Evolutionary conservation across 2,329 filamentous ascomycete genomes (phyloP), one percentile per base, ranked within the genome.

Genomic region (Aspergillus pseudonomiae): DNA sequence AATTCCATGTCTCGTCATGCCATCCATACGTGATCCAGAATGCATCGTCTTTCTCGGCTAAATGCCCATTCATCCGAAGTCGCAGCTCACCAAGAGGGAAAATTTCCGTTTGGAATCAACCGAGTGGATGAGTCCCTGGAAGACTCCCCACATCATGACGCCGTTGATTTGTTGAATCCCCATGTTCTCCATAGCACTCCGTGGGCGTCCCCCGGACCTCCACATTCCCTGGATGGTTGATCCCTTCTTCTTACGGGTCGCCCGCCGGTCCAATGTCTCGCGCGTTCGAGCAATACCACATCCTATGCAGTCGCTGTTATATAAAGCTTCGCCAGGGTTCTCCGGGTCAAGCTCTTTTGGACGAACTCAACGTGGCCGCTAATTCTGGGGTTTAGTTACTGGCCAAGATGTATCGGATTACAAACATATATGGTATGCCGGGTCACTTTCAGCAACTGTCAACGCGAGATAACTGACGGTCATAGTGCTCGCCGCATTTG

Each of bases 401-500:
- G 55, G 57, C 39, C 65, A 69, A 41, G 26, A 70, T 70, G 67
- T 70, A 65, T 70, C 54, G 57, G 34, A 69, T 70, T 45, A 60
- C 62, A 6, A 70, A 70, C 54, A 69, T 70, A 45, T 70, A 70
- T 43, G 62, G 68, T 70, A 67, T 21, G 59, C 39, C 6, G 3
- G 10, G 9, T 1, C 3, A 12, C 32, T 1, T 6, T 19, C 45
- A 19, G 14, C 12, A 7, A 21, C n/a, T 16, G 7, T 5, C 39
- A 24, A 43, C 19, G 3, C 3, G 3, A 39, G 12, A 52, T 52
- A 32, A 34, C 41, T 55, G 43, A 62, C 45, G 9, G 10, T 16
- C 9, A 4, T 52, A 70, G 76, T 83, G 62, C 85, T 87, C 67
- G 83, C 85, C 60, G 83, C 81, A 64, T 85, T 87, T 73, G 81